Conservation (phyloP, 1,284 basidiomycete genomes). For the Boletus hoseneyae region DNA sequence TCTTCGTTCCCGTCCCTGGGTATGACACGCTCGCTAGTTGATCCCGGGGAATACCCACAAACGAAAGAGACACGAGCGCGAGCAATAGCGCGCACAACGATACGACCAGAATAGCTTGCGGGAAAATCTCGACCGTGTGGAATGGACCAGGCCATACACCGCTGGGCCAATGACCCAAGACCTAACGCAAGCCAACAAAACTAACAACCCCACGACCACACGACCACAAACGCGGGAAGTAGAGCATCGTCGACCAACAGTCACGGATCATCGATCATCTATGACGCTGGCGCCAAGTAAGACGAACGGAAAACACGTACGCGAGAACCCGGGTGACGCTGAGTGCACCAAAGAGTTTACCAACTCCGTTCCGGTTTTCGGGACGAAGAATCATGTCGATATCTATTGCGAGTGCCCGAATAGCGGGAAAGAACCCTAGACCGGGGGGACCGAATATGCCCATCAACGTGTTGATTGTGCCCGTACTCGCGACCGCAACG, state of each 20-base stretch:
- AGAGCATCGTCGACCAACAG: neutral
- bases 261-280: no score
- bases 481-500: slow-evolving; percentile 45
- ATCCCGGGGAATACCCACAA: slow-evolving; percentile 33
- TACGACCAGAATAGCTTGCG: slow-evolving; percentile 43
- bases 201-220: neutral
- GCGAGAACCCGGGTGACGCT: slow-evolving; percentile 64
- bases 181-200: slow-evolving; percentile 26
- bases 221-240: neutral
- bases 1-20: slow-evolving; percentile 3
- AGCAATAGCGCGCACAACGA: slow-evolving; percentile 26
- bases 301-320: slow-evolving; percentile 37
- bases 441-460: slow-evolving; percentile 51
- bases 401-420: slow-evolving; percentile 64
- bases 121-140: slow-evolving; percentile 45
- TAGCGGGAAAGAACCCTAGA: slow-evolving; percentile 58
- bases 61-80: slow-evolving; percentile 34
- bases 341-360: slow-evolving; percentile 68
- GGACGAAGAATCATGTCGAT: slow-evolving; percentile 51
- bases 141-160: slow-evolving; percentile 48
- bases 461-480: slow-evolving; percentile 45
- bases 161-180: slow-evolving; percentile 46
- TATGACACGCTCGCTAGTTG: neutral
- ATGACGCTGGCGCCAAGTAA: neutral
- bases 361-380: slow-evolving; percentile 42